Evolutionary conservation across 352 stramenopile genomes (phyloP).

Genomic region (Phytophthora crassamura): DNA sequence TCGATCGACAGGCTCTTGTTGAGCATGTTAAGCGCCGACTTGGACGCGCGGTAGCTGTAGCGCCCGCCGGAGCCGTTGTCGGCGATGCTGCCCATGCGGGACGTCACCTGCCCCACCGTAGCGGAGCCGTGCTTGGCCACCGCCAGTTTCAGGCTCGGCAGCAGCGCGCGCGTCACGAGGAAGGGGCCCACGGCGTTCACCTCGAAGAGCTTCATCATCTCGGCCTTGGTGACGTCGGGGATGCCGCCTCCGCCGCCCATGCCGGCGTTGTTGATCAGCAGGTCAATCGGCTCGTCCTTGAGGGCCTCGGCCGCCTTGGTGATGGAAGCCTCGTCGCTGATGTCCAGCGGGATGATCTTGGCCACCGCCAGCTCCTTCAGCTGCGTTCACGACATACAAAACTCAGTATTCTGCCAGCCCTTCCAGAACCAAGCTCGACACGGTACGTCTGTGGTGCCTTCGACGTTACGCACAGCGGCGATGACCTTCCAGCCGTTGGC

Average conservation of each 20-base stretch:
- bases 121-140: constrained; percentile 36
- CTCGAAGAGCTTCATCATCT: constrained; percentile 65
- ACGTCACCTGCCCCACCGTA: constrained; percentile 56
- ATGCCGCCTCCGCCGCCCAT: constrained; percentile 46
- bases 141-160: constrained; percentile 52
- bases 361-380: constrained; percentile 30
- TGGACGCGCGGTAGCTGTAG: constrained; percentile 79
- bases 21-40: constrained; percentile 77
- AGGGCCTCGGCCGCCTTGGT: constrained; percentile 41
- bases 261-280: constrained; percentile 74
- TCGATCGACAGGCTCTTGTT: constrained; percentile 57
- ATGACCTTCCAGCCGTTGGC: constrained; percentile 60
- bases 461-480: constrained; percentile 48
- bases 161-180: constrained; percentile 57
- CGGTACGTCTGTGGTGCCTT: constrained; percentile 42
- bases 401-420: not conserved
- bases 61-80: constrained; percentile 34
- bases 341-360: constrained; percentile 43
- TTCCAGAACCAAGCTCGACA: not conserved
- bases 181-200: constrained; percentile 69
- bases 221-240: constrained; percentile 46
- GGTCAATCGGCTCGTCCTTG: constrained; percentile 55
- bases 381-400: constrained; percentile 20
- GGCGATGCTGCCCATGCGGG: constrained; percentile 54
- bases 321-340: constrained; percentile 47